Evolutionary conservation across 345 rosid genomes (phyloP).

Genomic region (Boechera retrofracta): DNA sequence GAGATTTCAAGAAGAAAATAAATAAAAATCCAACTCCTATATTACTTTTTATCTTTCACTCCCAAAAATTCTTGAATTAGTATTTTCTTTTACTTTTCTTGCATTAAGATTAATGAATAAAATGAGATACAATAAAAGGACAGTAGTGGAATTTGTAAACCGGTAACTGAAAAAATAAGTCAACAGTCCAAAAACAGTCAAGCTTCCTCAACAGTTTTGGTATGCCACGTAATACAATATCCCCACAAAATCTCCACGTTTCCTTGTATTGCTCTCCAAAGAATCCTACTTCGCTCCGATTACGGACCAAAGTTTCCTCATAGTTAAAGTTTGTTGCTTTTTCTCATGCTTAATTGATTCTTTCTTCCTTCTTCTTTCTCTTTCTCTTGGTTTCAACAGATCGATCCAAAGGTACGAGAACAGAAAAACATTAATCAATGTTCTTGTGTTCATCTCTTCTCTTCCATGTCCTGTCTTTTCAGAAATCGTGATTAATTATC

Average conservation of each 20-base stretch:
- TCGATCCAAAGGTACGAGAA: slow-evolving; percentile 21
- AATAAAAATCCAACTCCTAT: background rate
- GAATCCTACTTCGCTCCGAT: slow-evolving; percentile 40
- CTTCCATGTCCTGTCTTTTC: background rate
- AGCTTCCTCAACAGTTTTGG: slow-evolving; percentile 5
- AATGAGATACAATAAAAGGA: background rate
- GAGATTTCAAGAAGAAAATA: background rate
- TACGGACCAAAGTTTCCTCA: slow-evolving; percentile 34
- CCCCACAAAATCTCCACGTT: slow-evolving; percentile 29
- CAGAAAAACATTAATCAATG: background rate
- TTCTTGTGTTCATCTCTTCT: slow-evolving; percentile 22
- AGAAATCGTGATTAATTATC: slow-evolving; percentile 1
- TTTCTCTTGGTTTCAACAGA: background rate
- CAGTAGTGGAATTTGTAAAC: background rate
- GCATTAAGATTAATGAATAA: background rate
- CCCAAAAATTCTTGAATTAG: background rate
- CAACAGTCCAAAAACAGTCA: slow-evolving; percentile 25
- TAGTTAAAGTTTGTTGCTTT: slow-evolving; percentile 25
- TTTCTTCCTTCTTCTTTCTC: slow-evolving; percentile 6
- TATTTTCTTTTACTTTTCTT: background rate
- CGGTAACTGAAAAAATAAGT: background rate
- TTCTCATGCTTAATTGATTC: slow-evolving; percentile 9
- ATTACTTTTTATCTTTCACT: background rate
- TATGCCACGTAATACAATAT: slow-evolving; percentile 32
- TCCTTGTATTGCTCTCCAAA: slow-evolving; percentile 36